A percentile compares a stretch with the other conserved stretches of the same genome.
Evolutionary conservation across 257 asterid species (phyloP).

Genomic region (Penstemon barbatus): DNA sequence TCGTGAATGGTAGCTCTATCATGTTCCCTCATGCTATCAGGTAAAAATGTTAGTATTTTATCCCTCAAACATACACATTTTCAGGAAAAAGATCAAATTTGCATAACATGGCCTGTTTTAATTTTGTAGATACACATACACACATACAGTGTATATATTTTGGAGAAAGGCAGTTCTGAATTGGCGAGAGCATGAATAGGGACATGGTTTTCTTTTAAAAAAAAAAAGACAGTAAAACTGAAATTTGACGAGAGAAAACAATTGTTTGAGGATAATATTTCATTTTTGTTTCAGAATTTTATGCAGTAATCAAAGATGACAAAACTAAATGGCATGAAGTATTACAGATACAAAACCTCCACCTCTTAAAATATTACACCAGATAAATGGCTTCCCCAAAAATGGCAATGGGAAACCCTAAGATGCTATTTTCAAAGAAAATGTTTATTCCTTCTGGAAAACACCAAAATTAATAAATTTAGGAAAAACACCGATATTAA

Average conservation of each 20-base stretch:
- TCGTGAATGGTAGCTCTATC: conserved; percentile 98
- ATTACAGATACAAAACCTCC: neutral
- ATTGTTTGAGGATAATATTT: neutral
- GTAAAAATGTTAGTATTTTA: conserved; percentile 17
- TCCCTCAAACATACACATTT: neutral
- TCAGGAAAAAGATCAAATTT: neutral
- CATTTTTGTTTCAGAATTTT: conserved; percentile 5
- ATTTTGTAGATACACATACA: too few relatives aligned
- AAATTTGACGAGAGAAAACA: neutral
- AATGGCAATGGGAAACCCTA: neutral
- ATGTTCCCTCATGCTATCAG: conserved; percentile 90
- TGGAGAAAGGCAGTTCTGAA: neutral
- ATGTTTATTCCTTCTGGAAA: neutral
- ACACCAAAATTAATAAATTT: too few relatives aligned
- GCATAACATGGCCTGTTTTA: neutral
- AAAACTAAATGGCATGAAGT: neutral
- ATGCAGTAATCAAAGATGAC: conserved; percentile 2
- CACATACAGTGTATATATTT: too few relatives aligned
- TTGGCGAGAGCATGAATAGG: neutral
- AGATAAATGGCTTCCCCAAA: conserved; percentile 13
- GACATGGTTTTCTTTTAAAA: conserved; percentile 4
- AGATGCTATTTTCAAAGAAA: neutral
- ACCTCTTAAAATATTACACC: neutral
- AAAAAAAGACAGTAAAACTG: neutral
- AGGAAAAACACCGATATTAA: neutral